Conservation (phyloP, 371 early-diverging fungal genomes). For the Ordospora pajunii region DNA sequence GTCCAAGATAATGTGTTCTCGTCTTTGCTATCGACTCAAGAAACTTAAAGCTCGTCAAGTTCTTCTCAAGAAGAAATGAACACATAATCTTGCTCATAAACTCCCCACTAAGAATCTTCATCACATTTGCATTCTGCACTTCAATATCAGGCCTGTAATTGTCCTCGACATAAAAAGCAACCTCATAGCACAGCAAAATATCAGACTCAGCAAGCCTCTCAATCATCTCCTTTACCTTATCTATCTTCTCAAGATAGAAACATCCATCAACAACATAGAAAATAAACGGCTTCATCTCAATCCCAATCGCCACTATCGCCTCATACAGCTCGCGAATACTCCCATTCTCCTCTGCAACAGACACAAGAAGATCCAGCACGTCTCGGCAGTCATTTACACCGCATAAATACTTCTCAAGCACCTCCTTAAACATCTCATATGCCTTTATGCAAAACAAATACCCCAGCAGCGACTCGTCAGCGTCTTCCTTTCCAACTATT, state of each 20-base stretch:
- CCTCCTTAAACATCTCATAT: slow-evolving; percentile 5
- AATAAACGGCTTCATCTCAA: neutral
- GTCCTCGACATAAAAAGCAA: slow-evolving; percentile 30
- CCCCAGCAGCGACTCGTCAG: slow-evolving; percentile 12
- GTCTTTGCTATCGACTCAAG: slow-evolving; percentile 32
- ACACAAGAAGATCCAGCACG: slow-evolving; percentile 5
- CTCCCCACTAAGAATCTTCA: slow-evolving; percentile 16
- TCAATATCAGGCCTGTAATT: neutral
- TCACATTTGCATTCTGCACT: neutral
- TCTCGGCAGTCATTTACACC: neutral
- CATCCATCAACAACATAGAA: slow-evolving; percentile 23
- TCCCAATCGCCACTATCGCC: neutral
- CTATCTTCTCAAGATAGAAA: slow-evolving; percentile 1
- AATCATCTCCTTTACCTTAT: slow-evolving; percentile 7
- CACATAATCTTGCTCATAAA: slow-evolving; percentile 23
- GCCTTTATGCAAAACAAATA: slow-evolving; percentile 28
- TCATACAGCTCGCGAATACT: neutral
- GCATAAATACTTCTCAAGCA: neutral
- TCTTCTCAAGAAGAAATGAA: slow-evolving; percentile 29
- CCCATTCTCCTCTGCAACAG: slow-evolving; percentile 1
- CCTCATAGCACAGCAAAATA: slow-evolving; percentile 15
- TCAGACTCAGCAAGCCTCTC: neutral
- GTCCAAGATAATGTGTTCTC: slow-evolving; percentile 64
- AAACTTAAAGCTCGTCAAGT: slow-evolving; percentile 38
- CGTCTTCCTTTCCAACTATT: neutral